Evolutionary conservation across 306 rosid species (phyloP).

Genomic region (Inga oerstediana): DNA sequence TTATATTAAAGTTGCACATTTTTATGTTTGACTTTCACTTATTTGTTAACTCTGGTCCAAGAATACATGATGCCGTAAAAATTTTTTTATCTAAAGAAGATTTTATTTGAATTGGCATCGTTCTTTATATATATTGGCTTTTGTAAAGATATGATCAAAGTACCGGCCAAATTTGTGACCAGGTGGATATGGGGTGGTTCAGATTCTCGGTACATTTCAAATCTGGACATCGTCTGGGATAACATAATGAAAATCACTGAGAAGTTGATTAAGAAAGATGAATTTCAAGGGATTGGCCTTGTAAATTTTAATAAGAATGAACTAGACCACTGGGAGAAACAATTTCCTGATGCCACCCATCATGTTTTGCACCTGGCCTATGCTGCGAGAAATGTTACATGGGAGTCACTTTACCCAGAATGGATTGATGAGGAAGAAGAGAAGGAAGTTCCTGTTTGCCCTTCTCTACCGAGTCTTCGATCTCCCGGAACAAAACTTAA

Average conservation of each 20-base stretch:
- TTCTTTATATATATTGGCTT: background rate
- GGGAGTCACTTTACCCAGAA: conserved; percentile 90
- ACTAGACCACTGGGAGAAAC: conserved; percentile 57
- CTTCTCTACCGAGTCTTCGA: conserved; percentile 67
- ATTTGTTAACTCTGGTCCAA: background rate
- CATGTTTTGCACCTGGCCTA: conserved; percentile 53
- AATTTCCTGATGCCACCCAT: conserved; percentile 58
- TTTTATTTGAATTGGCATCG: background rate
- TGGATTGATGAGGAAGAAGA: conserved; percentile 99
- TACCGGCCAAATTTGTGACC: conserved; percentile 40
- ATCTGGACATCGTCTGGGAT: conserved; percentile 55
- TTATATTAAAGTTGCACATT: too few relatives aligned
- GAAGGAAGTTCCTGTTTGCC: conserved; percentile 73
- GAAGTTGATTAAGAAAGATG: conserved; percentile 41
- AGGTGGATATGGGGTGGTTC: conserved; percentile 92
- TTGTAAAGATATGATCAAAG: background rate
- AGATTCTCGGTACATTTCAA: conserved; percentile 62
- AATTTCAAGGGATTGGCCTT: conserved; percentile 75
- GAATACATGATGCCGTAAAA: background rate
- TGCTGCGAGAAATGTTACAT: conserved; percentile 68
- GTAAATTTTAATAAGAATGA: conserved; percentile 73
- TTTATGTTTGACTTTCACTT: background rate
- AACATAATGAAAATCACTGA: conserved; percentile 52
- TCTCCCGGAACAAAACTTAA: conserved; percentile 64
- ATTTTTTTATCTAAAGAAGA: background rate